Evolutionary conservation across 2,329 filamentous ascomycete genomes (phyloP), one percentile per base, ranked within the genome.

Genomic region (Fusarium sp.): DNA sequence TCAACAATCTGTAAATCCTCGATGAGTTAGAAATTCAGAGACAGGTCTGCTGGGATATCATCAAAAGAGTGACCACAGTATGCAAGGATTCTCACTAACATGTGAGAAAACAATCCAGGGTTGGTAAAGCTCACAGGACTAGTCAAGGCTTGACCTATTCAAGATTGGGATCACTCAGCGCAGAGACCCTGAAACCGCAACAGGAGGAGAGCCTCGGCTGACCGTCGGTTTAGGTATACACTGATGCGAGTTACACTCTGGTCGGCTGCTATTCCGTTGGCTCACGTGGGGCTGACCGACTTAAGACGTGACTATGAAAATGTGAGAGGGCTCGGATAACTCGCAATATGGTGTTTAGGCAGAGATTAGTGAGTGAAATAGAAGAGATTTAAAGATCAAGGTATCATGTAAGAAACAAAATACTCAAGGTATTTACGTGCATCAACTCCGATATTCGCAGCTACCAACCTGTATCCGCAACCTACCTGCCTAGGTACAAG

Each of bases 101-200:
- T 75, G 72, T 74, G 72, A 73, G 69, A 74, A 68, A 31, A 29
- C 26, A 38, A 48, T 54, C 60, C 54, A 47, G 57, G 54, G 63
- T 48, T 63, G 44, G 41, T 48, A 31, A 57, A 47, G 33, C 43
- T 65, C 21, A 64, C 60, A 46, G 33, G 41, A 26, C 44, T 47
- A 53, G n/a, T 18, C n/a, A 44, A 57, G 46, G 41, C 46, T 66
- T 58, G 39, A 35, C 49, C 43, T 42, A 35, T 66, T 66, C 37
- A 49, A 21, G 60, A 33, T 20, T 50, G 38, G 35, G 35, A 11
- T 42, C 41, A 47, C 23, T 29, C 20, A 33, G 24, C 8, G 16
- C 41, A 46, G 29, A 63, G 48, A 20, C 26, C 20, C 58, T 43
- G 48, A 57, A 63, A 43, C 48, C 64, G 28, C 16, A 50, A 23